phyloP scores from a whole-genome alignment of 1,139 yeast genomes.

The Yamadazyma friedrichii region DNA sequence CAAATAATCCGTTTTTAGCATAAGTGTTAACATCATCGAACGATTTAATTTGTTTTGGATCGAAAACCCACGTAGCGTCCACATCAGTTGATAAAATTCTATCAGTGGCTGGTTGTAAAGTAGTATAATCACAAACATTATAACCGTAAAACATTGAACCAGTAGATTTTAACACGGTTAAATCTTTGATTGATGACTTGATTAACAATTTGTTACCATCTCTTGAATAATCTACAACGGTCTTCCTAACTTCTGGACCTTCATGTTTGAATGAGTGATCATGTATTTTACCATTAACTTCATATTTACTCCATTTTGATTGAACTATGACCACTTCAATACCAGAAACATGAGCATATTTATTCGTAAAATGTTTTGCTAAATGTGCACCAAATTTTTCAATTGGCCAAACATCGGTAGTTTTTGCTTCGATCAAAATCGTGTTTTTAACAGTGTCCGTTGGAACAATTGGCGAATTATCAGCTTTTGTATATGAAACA shows the following conservation, averaged over 20 bases:
- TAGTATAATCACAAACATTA: constrained; percentile 84
- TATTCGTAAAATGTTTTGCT: constrained; percentile 74
- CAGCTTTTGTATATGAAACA: constrained; percentile 79
- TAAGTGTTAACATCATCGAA: constrained; percentile 49
- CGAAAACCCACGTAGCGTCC: constrained; percentile 72
- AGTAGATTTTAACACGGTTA: constrained; percentile 89
- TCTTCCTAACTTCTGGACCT: constrained; percentile 76
- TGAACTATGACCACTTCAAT: constrained; percentile 67
- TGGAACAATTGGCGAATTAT: constrained; percentile 85
- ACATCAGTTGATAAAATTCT: constrained; percentile 87
- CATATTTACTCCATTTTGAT: constrained; percentile 74
- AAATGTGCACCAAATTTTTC: constrained; percentile 86
- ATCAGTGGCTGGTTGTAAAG: constrained; percentile 76
- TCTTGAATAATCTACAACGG: constrained; percentile 52
- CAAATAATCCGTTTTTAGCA: constrained; percentile 65
- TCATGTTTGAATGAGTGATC: constrained; percentile 83
- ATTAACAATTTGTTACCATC: constrained; percentile 50
- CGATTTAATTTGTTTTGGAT: constrained; percentile 44
- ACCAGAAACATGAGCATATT: constrained; percentile 74
- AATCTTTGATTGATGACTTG: constrained; percentile 73
- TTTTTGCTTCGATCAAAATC: constrained; percentile 76
- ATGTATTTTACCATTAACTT: constrained; percentile 70
- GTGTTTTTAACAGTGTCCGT: constrained; percentile 95
- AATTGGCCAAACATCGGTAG: constrained; percentile 80
- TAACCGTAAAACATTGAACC: constrained; percentile 91